Evolutionary conservation across 2,329 filamentous ascomycete species (phyloP), one percentile per base, ranked within the genome.

Genomic region (Pseudogymnoascus sp.): DNA sequence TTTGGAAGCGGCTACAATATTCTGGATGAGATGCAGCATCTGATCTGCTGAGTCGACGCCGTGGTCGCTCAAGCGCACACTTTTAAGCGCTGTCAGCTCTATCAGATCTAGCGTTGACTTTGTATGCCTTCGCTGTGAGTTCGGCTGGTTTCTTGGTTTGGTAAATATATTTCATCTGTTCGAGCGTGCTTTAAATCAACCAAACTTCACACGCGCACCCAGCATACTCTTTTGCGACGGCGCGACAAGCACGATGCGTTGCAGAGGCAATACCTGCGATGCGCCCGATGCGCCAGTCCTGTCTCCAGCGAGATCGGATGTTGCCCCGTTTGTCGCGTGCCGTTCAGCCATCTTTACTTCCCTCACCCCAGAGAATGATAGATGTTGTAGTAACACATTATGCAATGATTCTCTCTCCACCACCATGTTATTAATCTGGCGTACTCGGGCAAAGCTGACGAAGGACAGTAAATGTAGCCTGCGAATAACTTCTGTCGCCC

Each of bases 61-160:
- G 26, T n/a, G 47, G 47, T 54, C 47, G 47, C 47, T 54, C 47
- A 31, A 54, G 47, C 47, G 47, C 47, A 54, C 7, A 31, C 26
- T 31, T 54, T 31, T 31, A 47, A 5, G 47, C 47, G 47, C 47
- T 16, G 47, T 26, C 47, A 54, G 26, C 26, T 31, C 47, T 18
- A 54, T 54, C 47, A 54, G 47, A 54, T 54, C 47, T 54, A 54
- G 47, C 47, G 47, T 54, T 31, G 47, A 54, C 47, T 31, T 31
- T 31, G 47, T 31, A 16, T 54, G 47, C 47, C 47, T 54, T 54
- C 47, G 47, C 47, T 54, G 47, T 54, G 47, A 54, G 47, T 54
- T 54, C n/a, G 47, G 47, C 47, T 54, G n/a, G n/a, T 54, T 18
- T 54, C 47, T 31, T 54, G n/a, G 26, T 31, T 31, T 31, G 47